These are phyloP conservation scores for Stagonosporopsis tanaceti DNA, from an alignment of 2,329 filamentous ascomycete species.

Conservation along the genomic window DNA sequence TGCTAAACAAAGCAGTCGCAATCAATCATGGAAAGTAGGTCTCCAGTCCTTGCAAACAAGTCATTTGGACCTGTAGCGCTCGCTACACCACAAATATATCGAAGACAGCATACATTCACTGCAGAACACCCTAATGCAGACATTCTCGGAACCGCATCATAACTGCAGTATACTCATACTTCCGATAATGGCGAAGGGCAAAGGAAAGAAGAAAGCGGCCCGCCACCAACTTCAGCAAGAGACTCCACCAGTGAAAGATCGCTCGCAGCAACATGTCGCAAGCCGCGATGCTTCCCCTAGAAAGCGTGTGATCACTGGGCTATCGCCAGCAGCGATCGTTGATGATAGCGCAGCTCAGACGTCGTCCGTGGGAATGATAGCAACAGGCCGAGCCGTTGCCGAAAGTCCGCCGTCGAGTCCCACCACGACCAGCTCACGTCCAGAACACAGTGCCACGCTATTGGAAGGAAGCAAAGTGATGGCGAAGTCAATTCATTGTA, in stretches of 20 bases:
- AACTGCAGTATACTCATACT: constrained; percentile 28
- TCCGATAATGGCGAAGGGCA: constrained; percentile 27
- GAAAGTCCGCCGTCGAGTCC: not conserved
- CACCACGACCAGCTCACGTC: too few relatives aligned
- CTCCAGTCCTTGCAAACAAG: not conserved
- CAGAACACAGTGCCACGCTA: too few relatives aligned
- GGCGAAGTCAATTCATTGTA: too few relatives aligned
- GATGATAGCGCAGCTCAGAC: not conserved
- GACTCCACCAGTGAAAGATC: constrained; percentile 3
- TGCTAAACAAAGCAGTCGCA: not conserved
- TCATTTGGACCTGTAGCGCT: not conserved
- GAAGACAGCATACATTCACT: constrained; percentile 17
- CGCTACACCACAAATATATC: not conserved
- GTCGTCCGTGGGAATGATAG: not conserved
- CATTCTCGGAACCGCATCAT: constrained; percentile 38
- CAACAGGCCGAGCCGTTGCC: not conserved
- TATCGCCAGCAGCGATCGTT: not conserved
- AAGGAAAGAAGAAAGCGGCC: constrained; percentile 18
- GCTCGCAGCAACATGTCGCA: not conserved
- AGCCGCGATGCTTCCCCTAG: not conserved
- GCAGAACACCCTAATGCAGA: constrained; percentile 32
- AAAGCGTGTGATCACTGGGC: not conserved
- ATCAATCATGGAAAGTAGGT: constrained; percentile 5
- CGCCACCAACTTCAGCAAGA: not conserved
- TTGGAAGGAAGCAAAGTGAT: too few relatives aligned